Base-by-base conservation (phyloP, 148 eudicot genomes). In the Talinum fruticosum region DNA sequence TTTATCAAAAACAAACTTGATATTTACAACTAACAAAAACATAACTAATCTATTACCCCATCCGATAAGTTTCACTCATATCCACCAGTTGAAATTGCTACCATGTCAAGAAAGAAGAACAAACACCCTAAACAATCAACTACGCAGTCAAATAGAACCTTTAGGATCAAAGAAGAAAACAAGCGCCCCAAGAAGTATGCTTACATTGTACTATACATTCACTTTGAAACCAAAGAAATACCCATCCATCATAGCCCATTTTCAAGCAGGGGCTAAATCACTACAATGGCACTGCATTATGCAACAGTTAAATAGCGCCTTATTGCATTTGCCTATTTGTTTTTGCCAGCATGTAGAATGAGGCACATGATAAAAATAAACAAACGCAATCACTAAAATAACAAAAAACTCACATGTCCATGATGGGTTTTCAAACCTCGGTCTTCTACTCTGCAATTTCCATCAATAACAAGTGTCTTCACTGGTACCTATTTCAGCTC, bases 381-480 rank as follows among this genome's bases (percentile, higher is more conserved):
- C 37, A n/a, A 61, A 23, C 10, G 66, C 76, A 30, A 70, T 53
- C 70, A 75, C 37, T 21, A 72, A 71, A 47, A 69, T 59, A 82
- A 76, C 51, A 75, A 32, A 78, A 37, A 78, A 78, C 97, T 90
- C 87, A 96, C 98, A 90, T 96, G 98, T 84, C 99, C 99, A 87
- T 96, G 93, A 78, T 96, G 99, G 32, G 97, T 91, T 90, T 96
- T 96, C 90, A 96, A 82, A 73, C 99, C 99, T 81, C 97, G 87
- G 69, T 96, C 99, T 90, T 96, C 99, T 86, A 96, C 99, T 80
- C 98, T 88, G 78, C 97, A 94, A 83, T 92, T 94, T 76, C 98
- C 98, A 86, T 94, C 98, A 68, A 94, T 92, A 69, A 92, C 90
- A 79, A 94, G 89, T 61, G 96, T 90, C 89, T 92, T 92, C 78